Base-by-base conservation (phyloP, 768 basidiomycete genomes). In the Neoboletus subvelutipes region DNA sequence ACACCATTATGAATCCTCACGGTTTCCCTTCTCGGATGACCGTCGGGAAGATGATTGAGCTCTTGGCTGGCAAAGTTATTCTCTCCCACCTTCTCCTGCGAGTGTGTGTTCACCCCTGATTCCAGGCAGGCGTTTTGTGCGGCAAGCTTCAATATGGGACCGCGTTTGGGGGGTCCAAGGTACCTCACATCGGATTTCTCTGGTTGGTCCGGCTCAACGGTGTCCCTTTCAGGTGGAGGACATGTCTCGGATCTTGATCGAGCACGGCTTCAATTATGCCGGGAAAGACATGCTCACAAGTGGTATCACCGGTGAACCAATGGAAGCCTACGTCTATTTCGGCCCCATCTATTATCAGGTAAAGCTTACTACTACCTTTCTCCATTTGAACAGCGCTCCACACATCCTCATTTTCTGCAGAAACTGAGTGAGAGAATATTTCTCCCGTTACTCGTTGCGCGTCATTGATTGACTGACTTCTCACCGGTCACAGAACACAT, bases 1-100 rank as follows among this genome's bases (percentile, higher is more conserved):
- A 99, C 74, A 93, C 95, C 18, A 97, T 99, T 77, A 98, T 99
- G 96, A 99, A 99, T 71, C 97, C 97, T 4, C 97, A 99, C 74
- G 97, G 97, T 67, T 98, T 99, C 80, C 97, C 97, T 5, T 96
- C 93, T 55, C 91, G 96, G 53, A 98, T 95, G 94, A 99, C 97
- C 26, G 97, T 99, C 29, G 97, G 97, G 48, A 99, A 99, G 78
- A 99, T 99, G 97, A 97, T 99, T 52, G 97, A 99, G 73, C 79
- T 98, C 22, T 76, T 99, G 33, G 91, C 94, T 13, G 96, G 97
- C 50, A 99, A 99, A 83, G 92, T 90, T 55, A 48, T 22, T 17
- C 7, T 26, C 15, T 3, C 10, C 39, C 36, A 28, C 17, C 13
- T 52, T 45, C 39, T 49, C 12, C 26, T 45, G 37, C 18, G 48